Conservation (phyloP, 1,284 basidiomycete species). For the Ceratobasidium theobromae region DNA sequence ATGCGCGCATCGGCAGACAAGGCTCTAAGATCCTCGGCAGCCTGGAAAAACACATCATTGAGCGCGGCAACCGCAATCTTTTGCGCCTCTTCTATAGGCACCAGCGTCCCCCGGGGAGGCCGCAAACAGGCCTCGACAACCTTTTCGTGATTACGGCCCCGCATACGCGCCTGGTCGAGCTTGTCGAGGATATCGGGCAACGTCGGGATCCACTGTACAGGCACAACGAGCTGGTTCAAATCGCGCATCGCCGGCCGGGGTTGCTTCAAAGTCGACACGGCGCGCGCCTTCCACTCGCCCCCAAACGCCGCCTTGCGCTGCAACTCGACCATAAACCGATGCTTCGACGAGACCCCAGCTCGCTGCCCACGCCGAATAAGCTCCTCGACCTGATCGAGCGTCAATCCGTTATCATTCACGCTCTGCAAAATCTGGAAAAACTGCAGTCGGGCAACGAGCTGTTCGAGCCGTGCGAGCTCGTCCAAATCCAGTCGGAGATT, state of each 20-base stretch:
- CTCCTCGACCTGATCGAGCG: conserved; percentile 68
- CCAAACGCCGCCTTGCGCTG: conserved; percentile 61
- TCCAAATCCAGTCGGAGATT: conserved; percentile 56
- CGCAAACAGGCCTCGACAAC: conserved; percentile 69
- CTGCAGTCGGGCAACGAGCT: conserved; percentile 71
- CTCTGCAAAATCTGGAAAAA: conserved; percentile 68
- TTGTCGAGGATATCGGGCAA: conserved; percentile 62
- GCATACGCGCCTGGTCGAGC: conserved; percentile 58
- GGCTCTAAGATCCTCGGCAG: conserved; percentile 63
- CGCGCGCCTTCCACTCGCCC: conserved; percentile 68
- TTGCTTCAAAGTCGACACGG: conserved; percentile 60
- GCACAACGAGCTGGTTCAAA: conserved; percentile 63
- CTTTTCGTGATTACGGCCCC: conserved; percentile 73
- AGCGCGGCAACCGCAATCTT: conserved; percentile 13
- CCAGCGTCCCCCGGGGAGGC: conserved; percentile 41
- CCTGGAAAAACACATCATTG: conserved; percentile 37
- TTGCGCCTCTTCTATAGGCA: conserved; percentile 19
- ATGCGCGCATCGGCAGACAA: conserved; percentile 70
- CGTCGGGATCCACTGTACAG: conserved; percentile 61
- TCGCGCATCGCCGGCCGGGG: conserved; percentile 70
- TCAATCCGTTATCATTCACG: conserved; percentile 55
- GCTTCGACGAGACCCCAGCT: conserved; percentile 64
- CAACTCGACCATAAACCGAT: conserved; percentile 59
- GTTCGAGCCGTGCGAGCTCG: conserved; percentile 71
- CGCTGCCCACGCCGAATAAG: conserved; percentile 65